Conservation (phyloP, 2,329 filamentous ascomycete species). For the Venturia aucupariae region DNA sequence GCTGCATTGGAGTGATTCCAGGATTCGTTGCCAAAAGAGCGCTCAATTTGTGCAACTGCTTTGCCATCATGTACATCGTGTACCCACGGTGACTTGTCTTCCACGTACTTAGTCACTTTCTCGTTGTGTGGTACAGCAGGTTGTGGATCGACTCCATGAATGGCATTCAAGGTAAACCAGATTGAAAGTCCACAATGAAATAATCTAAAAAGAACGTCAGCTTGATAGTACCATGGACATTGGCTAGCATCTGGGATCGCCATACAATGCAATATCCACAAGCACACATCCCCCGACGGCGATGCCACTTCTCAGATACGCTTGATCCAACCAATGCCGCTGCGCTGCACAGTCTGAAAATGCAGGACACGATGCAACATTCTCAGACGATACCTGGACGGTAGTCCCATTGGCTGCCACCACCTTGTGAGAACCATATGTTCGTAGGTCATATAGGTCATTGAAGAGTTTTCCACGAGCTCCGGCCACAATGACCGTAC, state of each 20-base stretch:
- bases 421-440: neutral
- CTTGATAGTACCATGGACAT: neutral
- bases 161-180: neutral
- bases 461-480: neutral
- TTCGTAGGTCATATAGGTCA: neutral
- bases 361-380: conserved; percentile 5
- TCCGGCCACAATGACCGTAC: neutral
- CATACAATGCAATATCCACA: neutral
- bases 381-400: neutral
- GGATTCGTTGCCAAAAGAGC: neutral
- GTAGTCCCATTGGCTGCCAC: neutral
- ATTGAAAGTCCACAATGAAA: neutral
- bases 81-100: neutral
- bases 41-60: neutral
- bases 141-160: neutral
- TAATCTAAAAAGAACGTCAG: neutral
- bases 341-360: neutral
- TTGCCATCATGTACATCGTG: neutral
- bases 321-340: neutral
- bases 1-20: neutral
- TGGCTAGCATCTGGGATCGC: neutral
- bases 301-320: neutral
- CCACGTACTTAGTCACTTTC: neutral
- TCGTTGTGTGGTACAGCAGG: neutral
- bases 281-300: conserved; percentile 9